phyloP scores from a whole-genome alignment of 495 filamentous ascomycete species.

The Penicillium turbatum region DNA sequence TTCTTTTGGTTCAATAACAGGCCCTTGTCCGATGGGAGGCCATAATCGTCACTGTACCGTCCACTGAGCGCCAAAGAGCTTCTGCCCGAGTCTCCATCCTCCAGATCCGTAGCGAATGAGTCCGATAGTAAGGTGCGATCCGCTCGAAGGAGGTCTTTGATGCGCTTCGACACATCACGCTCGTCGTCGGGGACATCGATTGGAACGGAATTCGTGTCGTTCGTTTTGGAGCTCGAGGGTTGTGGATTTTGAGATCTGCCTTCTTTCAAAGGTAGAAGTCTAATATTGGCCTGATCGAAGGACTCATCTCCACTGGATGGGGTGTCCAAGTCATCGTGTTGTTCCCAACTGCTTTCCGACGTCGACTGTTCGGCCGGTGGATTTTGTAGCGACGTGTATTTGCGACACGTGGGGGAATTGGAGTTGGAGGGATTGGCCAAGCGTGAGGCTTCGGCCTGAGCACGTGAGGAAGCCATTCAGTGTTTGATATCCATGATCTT shows the following conservation, averaged over 20 bases:
- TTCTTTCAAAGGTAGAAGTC: slow-evolving; percentile 14
- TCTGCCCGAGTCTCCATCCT: slow-evolving; percentile 15
- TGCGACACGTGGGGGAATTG: not conserved
- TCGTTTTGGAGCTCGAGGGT: slow-evolving; percentile 6
- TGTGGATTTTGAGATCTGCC: not conserved
- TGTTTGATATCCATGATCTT: not conserved
- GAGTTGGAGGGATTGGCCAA: not conserved
- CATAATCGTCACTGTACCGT: slow-evolving; percentile 25
- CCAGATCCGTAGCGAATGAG: slow-evolving; percentile 23
- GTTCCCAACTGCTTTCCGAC: not conserved
- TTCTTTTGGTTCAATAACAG: not conserved
- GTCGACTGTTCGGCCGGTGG: not conserved
- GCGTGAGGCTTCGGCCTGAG: not conserved
- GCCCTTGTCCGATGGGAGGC: slow-evolving; percentile 12
- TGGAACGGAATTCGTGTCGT: not conserved
- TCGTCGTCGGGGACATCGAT: slow-evolving; percentile 11
- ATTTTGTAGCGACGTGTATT: not conserved
- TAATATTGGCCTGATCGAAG: slow-evolving; percentile 16
- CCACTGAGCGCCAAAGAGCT: slow-evolving; percentile 15
- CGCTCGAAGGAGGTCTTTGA: slow-evolving; percentile 16
- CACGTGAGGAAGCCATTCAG: slow-evolving; percentile 6
- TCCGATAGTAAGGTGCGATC: slow-evolving; percentile 13
- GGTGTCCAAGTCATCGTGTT: slow-evolving; percentile 3
- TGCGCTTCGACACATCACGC: slow-evolving; percentile 16
- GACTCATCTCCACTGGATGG: slow-evolving; percentile 15